Evolutionary conservation across 352 stramenopile species (phyloP).

Genomic region (Phytopythium ostracodes): DNA sequence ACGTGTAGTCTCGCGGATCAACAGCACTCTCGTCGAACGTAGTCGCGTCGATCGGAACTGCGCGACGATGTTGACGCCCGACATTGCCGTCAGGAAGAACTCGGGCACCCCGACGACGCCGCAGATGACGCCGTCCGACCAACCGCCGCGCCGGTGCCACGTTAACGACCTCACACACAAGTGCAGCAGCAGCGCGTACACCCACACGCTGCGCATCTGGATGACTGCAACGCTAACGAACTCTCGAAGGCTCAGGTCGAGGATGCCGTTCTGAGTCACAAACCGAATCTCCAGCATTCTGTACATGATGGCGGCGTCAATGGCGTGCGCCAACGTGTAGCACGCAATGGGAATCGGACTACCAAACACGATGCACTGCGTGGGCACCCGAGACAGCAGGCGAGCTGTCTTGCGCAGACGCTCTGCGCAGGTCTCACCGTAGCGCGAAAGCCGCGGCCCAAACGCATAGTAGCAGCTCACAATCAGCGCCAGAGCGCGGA

Average conservation of each 20-base stretch:
- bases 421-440: neutral
- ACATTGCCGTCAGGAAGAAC: constrained; percentile 31
- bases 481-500: constrained; percentile 26
- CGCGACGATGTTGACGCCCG: constrained; percentile 21
- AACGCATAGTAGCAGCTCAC: constrained; percentile 9
- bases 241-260: constrained; percentile 16
- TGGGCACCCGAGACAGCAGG: constrained; percentile 38
- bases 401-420: neutral
- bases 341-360: constrained; percentile 35
- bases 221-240: constrained; percentile 29
- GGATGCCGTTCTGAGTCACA: constrained; percentile 20
- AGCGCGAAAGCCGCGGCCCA: neutral
- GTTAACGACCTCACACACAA: constrained; percentile 12
- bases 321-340: constrained; percentile 40
- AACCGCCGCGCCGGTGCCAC: constrained; percentile 9
- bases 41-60: constrained; percentile 29
- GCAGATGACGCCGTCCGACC: constrained; percentile 1
- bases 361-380: constrained; percentile 49
- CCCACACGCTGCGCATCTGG: constrained; percentile 48
- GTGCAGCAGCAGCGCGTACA: constrained; percentile 32
- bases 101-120: constrained; percentile 28
- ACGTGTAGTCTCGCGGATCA: neutral
- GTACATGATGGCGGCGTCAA: constrained; percentile 40
- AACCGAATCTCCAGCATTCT: constrained; percentile 26
- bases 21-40: constrained; percentile 14